A percentile compares a stretch with the other conserved stretches of the same genome.
These are phyloP conservation scores for Cladosporium austrohemisphaericum DNA, from an alignment of 2,329 filamentous ascomycete genomes.

Conservation along the genomic window DNA sequence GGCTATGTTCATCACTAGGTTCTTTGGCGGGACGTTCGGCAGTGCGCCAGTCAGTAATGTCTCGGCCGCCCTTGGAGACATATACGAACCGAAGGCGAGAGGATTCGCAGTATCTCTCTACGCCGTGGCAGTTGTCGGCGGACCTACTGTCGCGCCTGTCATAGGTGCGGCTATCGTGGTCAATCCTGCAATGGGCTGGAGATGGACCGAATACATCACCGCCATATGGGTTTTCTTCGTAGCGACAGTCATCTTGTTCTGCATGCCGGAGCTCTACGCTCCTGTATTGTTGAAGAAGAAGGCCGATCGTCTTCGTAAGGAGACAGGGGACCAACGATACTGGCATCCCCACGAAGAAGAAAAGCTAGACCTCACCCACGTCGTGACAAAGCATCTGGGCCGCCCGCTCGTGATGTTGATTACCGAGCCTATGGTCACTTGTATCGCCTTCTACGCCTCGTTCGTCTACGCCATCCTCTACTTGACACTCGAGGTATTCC, in stretches of 20 bases:
- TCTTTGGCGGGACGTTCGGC: constrained; percentile 40
- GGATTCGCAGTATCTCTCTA: constrained; percentile 34
- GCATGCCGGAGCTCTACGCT: constrained; percentile 52
- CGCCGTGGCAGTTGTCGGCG: constrained; percentile 33
- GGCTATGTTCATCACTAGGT: constrained; percentile 34
- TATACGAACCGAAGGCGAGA: constrained; percentile 33
- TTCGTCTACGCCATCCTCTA: constrained; percentile 49
- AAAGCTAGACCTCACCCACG: constrained; percentile 39
- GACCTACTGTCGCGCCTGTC: constrained; percentile 36
- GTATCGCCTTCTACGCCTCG: constrained; percentile 36
- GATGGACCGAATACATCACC: constrained; percentile 44
- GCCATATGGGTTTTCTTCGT: constrained; percentile 40
- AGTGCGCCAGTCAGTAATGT: constrained; percentile 41
- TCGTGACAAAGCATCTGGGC: constrained; percentile 43
- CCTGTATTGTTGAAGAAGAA: constrained; percentile 41
- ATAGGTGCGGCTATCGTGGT: constrained; percentile 35
- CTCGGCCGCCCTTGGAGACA: constrained; percentile 39
- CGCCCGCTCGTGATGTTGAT: constrained; percentile 44
- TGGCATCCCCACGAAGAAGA: constrained; percentile 46
- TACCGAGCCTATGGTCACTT: constrained; percentile 47
- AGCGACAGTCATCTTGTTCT: constrained; percentile 54
- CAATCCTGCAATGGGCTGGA: constrained; percentile 34
- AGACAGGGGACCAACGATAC: constrained; percentile 45
- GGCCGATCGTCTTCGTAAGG: constrained; percentile 55
- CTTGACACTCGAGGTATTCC: constrained; percentile 46